Percentiles rank a stretch among this genome's conserved stretches.
These are phyloP conservation scores for Yarrowia yakushimensis DNA, from an alignment of 805 yeast genomes.

Conservation along the genomic window DNA sequence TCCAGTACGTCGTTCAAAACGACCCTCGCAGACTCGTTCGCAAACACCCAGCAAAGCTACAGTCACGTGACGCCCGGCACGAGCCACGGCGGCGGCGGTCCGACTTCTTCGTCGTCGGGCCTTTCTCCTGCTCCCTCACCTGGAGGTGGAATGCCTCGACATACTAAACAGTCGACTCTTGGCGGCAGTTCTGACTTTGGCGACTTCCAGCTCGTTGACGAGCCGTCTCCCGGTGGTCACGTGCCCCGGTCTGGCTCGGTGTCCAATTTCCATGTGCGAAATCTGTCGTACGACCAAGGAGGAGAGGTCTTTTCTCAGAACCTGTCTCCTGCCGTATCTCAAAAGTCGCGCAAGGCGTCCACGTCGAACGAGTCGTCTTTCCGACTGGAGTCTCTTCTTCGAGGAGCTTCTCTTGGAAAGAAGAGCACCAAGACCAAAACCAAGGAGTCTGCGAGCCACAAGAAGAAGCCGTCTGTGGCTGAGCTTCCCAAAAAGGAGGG, in stretches of 20 bases:
- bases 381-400: constrained; percentile 37
- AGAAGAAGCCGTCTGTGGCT: constrained; percentile 4
- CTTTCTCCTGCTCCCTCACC: background rate
- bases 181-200: background rate
- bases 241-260: background rate
- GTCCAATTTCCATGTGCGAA: background rate
- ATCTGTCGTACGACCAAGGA: constrained; percentile 14
- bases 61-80: background rate
- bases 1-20: constrained; percentile 76
- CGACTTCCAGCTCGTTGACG: background rate
- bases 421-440: constrained; percentile 29
- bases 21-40: constrained; percentile 64
- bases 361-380: constrained; percentile 35
- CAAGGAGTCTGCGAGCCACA: background rate
- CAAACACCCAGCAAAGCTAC: background rate
- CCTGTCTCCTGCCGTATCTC: background rate
- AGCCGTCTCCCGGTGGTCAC: background rate
- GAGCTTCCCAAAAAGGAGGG: background rate
- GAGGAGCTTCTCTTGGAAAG: constrained; percentile 34
- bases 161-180: constrained; percentile 4
- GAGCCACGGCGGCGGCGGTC: no score
- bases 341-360: constrained; percentile 10
- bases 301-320: constrained; percentile 6
- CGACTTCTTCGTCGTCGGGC: no score
- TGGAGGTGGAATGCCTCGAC: background rate